Base-by-base conservation (phyloP, 345 rosid species). In the Acer yangbiense region DNA sequence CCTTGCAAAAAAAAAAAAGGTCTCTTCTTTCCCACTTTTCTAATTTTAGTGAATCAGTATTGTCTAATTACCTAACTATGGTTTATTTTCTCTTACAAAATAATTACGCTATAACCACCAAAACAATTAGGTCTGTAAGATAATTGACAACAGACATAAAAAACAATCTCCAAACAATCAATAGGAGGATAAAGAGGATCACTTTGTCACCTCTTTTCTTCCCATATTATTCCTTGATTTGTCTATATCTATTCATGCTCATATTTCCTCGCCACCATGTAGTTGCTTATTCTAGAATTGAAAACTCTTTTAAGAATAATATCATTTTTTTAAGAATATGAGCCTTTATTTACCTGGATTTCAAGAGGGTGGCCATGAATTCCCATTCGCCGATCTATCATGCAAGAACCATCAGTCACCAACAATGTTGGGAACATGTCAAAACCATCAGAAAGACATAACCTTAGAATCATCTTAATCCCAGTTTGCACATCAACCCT, bases 351-450 rank as follows among this genome's bases (percentile, higher is more conserved):
- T 85, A 91, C 93, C 89, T 92, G 97, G 81, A 94, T 94, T 87
- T 94, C 98, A 62, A 94, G 88, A 68, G 98, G 97, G 74, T 92
- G 98, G 29, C 98, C 98, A 46, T 92, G 98, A 81, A 94, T 91
- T 79, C 98, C 97, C 98, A 92, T 94, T 23, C 94, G 91, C 0
- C 98, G 90, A 83, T 94, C 98, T 81, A 94, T 91, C 98, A 94
- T 94, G 79, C 98, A 94, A 48, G 97, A 90, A 74, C 97, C 97
- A 90, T 94, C 98, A 2, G 96, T 94, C 65, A 94, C 98, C 80
- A 92, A 82, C 61, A 92, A 82, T 3, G 98, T 94, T 2, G 97
- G 98, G 73, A 94, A 94, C 97, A 94, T 92, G 80, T 94, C 98
- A 78, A 94, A 94, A 62, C 97, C 97, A 74, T 91, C 97, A 46